These are phyloP conservation scores for Solanum acaule DNA, from an alignment of 257 asterid genomes.

Conservation along the genomic window DNA sequence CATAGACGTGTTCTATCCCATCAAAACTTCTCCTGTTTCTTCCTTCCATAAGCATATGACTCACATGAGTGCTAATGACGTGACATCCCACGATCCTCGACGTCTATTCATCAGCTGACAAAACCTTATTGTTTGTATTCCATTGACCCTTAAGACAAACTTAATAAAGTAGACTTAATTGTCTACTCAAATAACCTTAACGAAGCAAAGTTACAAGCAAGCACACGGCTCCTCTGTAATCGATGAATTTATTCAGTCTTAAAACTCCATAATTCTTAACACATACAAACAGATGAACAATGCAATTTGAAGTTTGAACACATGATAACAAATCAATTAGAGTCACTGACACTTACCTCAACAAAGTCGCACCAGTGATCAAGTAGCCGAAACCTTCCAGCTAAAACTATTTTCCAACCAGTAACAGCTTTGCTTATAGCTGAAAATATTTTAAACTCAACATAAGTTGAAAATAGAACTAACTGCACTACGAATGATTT, in stretches of 20 bases:
- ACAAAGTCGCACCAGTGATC: constrained; percentile 86
- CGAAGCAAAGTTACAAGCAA: neutral
- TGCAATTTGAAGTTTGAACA: neutral
- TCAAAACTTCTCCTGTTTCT: neutral
- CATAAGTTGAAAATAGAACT: neutral
- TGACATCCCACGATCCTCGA: neutral
- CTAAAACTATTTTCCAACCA: constrained; percentile 89
- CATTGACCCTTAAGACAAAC: neutral
- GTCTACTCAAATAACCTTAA: neutral
- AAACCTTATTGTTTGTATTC: neutral
- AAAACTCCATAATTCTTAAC: neutral
- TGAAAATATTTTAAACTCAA: constrained; percentile 19
- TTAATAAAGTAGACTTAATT: neutral
- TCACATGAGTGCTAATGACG: neutral
- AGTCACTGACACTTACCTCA: constrained; percentile 39
- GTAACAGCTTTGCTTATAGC: constrained; percentile 84
- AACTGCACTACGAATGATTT: neutral
- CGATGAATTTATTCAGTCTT: neutral
- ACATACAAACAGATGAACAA: neutral
- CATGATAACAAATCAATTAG: neutral
- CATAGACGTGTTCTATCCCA: neutral
- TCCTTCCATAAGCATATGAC: neutral
- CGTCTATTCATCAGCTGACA: neutral
- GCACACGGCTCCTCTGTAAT: neutral
- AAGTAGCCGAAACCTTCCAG: constrained; percentile 84